Conservation (phyloP, 108 stramenopile genomes). For the Epithemia pelagica region DNA sequence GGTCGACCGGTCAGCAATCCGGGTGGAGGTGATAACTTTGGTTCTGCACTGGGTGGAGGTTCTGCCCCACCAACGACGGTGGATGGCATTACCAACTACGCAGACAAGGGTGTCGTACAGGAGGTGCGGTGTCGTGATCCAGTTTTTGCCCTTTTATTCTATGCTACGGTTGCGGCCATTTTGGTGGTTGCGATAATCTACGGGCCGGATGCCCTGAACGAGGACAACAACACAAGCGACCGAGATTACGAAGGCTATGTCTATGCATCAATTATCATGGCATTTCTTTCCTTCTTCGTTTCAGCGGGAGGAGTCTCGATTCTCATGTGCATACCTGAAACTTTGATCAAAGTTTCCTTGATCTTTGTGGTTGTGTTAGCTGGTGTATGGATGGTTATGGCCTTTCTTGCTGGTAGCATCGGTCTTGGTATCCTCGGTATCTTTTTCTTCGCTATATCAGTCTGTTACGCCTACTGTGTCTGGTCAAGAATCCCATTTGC, state of each 20-base stretch:
- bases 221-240: conserved; percentile 1
- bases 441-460: conserved; percentile 52
- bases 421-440: conserved; percentile 52
- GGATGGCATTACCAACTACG: conserved; percentile 5
- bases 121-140: conserved; percentile 73
- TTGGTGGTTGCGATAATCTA: conserved; percentile 39
- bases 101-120: conserved; percentile 18
- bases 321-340: conserved; percentile 60
- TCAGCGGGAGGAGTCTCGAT: conserved; percentile 42
- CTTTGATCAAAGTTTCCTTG: conserved; percentile 66
- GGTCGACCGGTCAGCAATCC: conserved; percentile 7
- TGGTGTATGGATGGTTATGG: conserved; percentile 37
- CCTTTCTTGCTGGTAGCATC: conserved; percentile 37
- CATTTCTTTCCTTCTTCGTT: conserved; percentile 35
- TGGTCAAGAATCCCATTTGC: conserved; percentile 75
- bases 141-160: conserved; percentile 68
- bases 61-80: neutral
- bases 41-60: neutral
- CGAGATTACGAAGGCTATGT: conserved; percentile 50
- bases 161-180: conserved; percentile 58
- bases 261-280: conserved; percentile 34
- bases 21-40: neutral
- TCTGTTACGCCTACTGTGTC: conserved; percentile 35
- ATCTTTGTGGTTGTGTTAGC: conserved; percentile 50
- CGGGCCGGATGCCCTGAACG: conserved; percentile 38